Base-by-base conservation (phyloP, 2,329 filamentous ascomycete species). In the Cadophora gregata region DNA sequence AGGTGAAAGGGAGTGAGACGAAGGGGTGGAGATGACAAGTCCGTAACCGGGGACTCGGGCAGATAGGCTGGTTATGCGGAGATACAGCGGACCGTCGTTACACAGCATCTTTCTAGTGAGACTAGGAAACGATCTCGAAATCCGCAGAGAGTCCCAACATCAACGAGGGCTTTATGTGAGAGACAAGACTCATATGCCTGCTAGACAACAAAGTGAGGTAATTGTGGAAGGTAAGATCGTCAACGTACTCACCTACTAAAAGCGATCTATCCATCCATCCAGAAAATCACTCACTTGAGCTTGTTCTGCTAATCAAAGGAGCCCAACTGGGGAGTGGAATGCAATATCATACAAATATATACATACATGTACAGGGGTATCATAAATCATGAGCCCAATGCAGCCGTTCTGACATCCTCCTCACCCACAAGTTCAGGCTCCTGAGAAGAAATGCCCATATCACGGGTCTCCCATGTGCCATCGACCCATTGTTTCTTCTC, bases 401-500 rank as follows among this genome's bases (percentile, higher is more conserved):
- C 70, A 31, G 71, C 72, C 14, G 71, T 63, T 65, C 74, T 74
- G 10, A 71, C 70, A 67, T 73, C 69, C 24, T 66, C 73, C 42
- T 74, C 77, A 75, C 67, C 73, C 63, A 63, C 72, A 68, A 67
- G 72, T 66, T 75, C 77, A 9, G 70, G 63, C 42, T 72, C 75
- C 48, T 66, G 81, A 64, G 85, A 82, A 67, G 88, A 82, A 75
- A 94, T 89, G 7, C 84, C 86, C 80, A 97, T 88, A 77, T 95
- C 91, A 68, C 87, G 86, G 29, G 93, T 82, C 62, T 87, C 85
- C 95, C 95, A 98, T 16, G 82, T 80, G 27, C 82, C 84, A 71
- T 93, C 89, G 27, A 90, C 86, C 89, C 92, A 97, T 12, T 89
- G 84, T 77, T 92, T 92, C 81, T 90, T 91, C 81, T 95, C 90